Evolutionary conservation across 2,329 filamentous ascomycete species (phyloP).

Genomic region (Thielaviopsis euricoi): DNA sequence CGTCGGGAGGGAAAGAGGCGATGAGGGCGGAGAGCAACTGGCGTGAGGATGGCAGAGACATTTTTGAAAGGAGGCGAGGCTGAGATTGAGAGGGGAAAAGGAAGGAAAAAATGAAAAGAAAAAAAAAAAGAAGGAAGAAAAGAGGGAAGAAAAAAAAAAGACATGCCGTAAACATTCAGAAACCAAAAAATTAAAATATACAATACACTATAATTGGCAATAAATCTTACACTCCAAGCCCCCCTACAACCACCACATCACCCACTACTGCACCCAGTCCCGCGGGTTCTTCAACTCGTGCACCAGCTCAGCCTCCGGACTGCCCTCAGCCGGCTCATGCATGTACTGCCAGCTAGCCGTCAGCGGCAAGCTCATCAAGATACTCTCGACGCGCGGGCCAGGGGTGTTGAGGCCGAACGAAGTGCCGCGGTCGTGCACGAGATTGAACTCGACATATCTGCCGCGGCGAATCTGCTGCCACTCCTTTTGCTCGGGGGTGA

Average conservation of each 20-base stretch:
- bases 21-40: constrained; percentile 4
- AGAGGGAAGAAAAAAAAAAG: no score
- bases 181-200: neutral
- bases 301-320: constrained; percentile 63
- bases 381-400: constrained; percentile 83
- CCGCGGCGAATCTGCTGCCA: constrained; percentile 94
- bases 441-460: constrained; percentile 96
- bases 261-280: constrained; percentile 42
- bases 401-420: constrained; percentile 89
- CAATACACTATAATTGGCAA: neutral
- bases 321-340: constrained; percentile 64
- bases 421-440: constrained; percentile 91
- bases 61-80: constrained; percentile 14
- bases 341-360: constrained; percentile 95
- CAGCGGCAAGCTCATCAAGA: constrained; percentile 87
- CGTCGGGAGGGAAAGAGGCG: neutral
- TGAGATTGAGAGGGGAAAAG: neutral
- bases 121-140: neutral
- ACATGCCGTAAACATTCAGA: no score
- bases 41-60: constrained; percentile 6
- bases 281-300: constrained; percentile 50
- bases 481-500: constrained; percentile 68
- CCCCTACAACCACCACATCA: neutral
- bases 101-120: neutral
- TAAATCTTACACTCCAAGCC: neutral